Percentiles rank a stretch among this genome's conserved stretches.
Evolutionary conservation across 306 rosid genomes (phyloP).

Genomic region (Datisca glomerata): DNA sequence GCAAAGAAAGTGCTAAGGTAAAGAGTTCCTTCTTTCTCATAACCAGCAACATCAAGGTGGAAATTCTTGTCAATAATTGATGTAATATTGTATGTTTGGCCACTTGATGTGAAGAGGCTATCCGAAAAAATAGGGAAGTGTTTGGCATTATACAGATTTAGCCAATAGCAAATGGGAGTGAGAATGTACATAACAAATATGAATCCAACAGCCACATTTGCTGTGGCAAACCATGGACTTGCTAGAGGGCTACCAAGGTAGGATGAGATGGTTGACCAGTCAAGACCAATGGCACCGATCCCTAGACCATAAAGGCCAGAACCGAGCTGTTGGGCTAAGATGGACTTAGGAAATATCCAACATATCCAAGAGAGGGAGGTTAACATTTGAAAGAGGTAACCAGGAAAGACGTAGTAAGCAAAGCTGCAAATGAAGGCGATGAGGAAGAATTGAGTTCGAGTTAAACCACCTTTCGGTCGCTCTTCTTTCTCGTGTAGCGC

Average conservation of each 20-base stretch:
- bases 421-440: constrained; percentile 81
- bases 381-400: constrained; percentile 69
- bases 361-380: constrained; percentile 83
- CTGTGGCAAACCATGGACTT: constrained; percentile 97
- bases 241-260: constrained; percentile 95
- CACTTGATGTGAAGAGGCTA: constrained; percentile 35
- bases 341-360: constrained; percentile 53
- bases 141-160: constrained; percentile 47
- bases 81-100: constrained; percentile 46
- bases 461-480: constrained; percentile 48
- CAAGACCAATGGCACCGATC: constrained; percentile 49
- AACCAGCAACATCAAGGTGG: constrained; percentile 48
- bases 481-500: constrained; percentile 73
- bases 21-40: constrained; percentile 43
- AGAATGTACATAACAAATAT: constrained; percentile 53
- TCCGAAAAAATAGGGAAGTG: constrained; percentile 66
- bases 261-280: constrained; percentile 81
- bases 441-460: constrained; percentile 62
- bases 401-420: constrained; percentile 74
- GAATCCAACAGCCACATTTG: constrained; percentile 74
- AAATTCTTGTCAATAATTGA: constrained; percentile 58
- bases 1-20: constrained; percentile 58
- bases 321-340: constrained; percentile 75
- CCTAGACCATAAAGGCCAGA: constrained; percentile 84
- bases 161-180: constrained; percentile 65